Percentiles rank a stretch among this genome's conserved stretches.
Evolutionary conservation across 179 eudicot species (phyloP).

Genomic region (Sideroxylon spinosum): DNA sequence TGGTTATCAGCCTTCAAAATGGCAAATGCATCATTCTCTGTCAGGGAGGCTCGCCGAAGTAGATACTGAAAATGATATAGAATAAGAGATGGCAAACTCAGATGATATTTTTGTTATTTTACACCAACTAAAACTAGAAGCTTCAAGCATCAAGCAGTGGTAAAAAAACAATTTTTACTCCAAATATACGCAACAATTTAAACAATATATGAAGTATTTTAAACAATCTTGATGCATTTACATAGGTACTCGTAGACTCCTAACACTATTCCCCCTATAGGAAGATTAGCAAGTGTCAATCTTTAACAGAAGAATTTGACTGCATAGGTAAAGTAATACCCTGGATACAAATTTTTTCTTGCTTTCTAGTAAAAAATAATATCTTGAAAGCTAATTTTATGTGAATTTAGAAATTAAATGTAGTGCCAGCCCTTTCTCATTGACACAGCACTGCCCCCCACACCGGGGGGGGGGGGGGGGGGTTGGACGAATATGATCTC

Average conservation of each 20-base stretch:
- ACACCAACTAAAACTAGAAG: background rate
- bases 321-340: background rate
- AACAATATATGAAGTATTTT: background rate
- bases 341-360: too few species aligned
- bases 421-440: background rate
- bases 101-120: conserved; percentile 2
- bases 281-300: background rate
- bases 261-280: background rate
- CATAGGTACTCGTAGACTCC: background rate
- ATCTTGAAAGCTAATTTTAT: background rate
- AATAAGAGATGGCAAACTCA: conserved; percentile 8
- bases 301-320: background rate
- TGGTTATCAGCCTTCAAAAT: conserved; percentile 66
- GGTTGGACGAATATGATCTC: background rate
- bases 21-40: conserved; percentile 72
- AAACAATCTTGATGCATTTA: background rate
- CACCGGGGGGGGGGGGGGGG: too few species aligned
- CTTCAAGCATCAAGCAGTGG: conserved; percentile 8
- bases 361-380: background rate
- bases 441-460: background rate
- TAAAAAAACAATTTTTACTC: background rate
- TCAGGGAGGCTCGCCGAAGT: conserved; percentile 77
- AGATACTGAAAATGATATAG: conserved; percentile 49
- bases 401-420: background rate
- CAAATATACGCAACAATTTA: background rate